Evolutionary conservation across 441 rosid genomes (phyloP).

Genomic region (Croton setiger): DNA sequence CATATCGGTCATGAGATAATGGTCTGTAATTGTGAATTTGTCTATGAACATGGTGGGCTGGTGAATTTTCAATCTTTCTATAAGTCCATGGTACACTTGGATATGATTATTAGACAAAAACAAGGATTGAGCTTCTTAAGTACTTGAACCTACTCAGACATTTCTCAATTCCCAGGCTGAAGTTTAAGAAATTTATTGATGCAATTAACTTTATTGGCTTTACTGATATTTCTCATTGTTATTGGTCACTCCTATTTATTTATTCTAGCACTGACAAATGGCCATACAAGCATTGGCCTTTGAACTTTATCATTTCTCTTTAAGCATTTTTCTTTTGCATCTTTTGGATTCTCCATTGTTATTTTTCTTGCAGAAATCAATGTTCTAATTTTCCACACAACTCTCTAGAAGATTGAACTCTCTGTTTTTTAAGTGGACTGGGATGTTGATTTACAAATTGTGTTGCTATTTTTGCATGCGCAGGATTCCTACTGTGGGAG

Average conservation of each 20-base stretch:
- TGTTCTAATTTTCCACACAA: neutral
- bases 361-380: conserved; percentile 3
- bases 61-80: neutral
- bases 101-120: neutral
- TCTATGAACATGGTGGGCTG: neutral
- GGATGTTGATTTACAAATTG: conserved; percentile 9
- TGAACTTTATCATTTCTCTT: neutral
- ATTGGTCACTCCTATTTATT: neutral
- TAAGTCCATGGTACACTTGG: neutral
- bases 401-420: neutral
- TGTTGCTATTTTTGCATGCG: conserved; percentile 13
- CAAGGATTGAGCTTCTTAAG: neutral
- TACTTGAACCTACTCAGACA: neutral
- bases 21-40: neutral
- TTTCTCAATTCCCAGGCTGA: neutral
- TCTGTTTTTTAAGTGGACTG: neutral
- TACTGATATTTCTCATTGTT: neutral
- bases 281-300: conserved; percentile 1
- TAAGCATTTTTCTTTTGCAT: neutral
- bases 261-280: neutral
- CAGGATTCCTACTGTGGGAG: conserved; percentile 89
- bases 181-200: neutral
- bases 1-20: neutral
- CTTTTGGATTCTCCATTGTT: neutral
- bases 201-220: neutral